A percentile compares a stretch with the other conserved stretches of the same genome.
Conservation (phyloP, 1,139 yeast species). For the Blastobotrys arbuscula region DNA sequence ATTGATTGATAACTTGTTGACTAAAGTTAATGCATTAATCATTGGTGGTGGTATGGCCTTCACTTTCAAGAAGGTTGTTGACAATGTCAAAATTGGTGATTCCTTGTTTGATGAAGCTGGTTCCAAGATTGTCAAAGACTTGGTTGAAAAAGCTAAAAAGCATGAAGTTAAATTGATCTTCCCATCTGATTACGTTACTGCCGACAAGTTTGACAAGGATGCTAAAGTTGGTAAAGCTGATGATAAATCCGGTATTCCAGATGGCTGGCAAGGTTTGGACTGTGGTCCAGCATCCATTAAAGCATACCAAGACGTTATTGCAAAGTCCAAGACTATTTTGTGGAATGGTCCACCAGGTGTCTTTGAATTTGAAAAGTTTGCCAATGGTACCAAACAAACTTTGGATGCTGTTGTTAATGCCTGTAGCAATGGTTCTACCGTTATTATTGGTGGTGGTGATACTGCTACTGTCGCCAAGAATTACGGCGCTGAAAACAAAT, state of each 20-base stretch:
- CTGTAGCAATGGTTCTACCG: constrained; percentile 84
- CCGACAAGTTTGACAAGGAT: constrained; percentile 86
- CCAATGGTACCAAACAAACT: constrained; percentile 83
- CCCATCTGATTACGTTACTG: constrained; percentile 92
- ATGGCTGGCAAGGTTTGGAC: constrained; percentile 91
- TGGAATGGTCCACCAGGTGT: constrained; percentile 99
- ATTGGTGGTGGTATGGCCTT: constrained; percentile 99
- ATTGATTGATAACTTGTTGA: constrained; percentile 91
- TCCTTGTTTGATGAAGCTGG: constrained; percentile 90
- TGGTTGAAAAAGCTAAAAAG: constrained; percentile 91
- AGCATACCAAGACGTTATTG: constrained; percentile 72
- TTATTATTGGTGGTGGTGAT: constrained; percentile 98
- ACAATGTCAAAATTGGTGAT: constrained; percentile 76
- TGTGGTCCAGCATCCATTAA: constrained; percentile 81
- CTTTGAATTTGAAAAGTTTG: constrained; percentile 87
- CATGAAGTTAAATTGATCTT: constrained; percentile 85
- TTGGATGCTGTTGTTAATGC: constrained; percentile 83
- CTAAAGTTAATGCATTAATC: constrained; percentile 87
- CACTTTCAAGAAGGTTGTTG: constrained; percentile 91
- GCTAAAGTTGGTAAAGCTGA: constrained; percentile 79
- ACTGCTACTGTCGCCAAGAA: constrained; percentile 98
- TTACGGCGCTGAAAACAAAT: constrained; percentile 89
- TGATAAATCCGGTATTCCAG: constrained; percentile 85
- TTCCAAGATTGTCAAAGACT: constrained; percentile 82
- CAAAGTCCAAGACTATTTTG: constrained; percentile 90